Conservation (phyloP, 805 yeast genomes). For the Yamadazyma scolyti region DNA sequence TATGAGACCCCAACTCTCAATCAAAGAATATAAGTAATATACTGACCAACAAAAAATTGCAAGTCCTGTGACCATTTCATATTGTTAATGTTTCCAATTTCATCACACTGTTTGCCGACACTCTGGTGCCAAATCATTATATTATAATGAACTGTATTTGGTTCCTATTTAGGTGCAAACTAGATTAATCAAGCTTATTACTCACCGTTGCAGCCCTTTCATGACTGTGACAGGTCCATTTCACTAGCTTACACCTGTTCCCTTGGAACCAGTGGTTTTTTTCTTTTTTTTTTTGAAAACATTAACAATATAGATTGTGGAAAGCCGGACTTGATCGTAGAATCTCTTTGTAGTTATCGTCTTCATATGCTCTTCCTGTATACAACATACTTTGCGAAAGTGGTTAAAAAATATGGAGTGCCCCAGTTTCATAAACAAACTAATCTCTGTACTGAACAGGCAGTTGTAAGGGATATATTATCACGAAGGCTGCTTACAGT, state of each 20-base stretch:
- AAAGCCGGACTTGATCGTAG: no score
- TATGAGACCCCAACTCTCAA: conserved; percentile 8
- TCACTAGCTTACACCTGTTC: conserved; percentile 47
- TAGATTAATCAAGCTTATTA: conserved; percentile 60
- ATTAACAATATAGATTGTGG: no score
- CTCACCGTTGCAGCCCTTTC: conserved; percentile 58
- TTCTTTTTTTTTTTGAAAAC: not conserved
- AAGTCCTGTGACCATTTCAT: not conserved
- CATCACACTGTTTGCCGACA: conserved; percentile 71
- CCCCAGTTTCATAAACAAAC: no score
- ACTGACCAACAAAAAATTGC: not conserved
- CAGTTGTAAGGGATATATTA: no score
- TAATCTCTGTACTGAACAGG: no score
- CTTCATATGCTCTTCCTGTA: conserved; percentile 3
- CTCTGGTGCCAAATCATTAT: conserved; percentile 80
- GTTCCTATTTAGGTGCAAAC: conserved; percentile 93
- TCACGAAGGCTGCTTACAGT: not conserved
- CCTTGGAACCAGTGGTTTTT: not conserved
- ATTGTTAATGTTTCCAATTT: not conserved
- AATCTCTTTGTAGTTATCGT: not conserved
- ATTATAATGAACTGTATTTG: conserved; percentile 59
- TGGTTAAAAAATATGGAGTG: no score
- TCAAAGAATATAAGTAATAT: conserved; percentile 4
- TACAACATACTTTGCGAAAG: conserved; percentile 1
- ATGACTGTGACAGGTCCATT: conserved; percentile 65